Percentiles rank a stretch among this genome's conserved stretches.
Evolutionary conservation across 108 stramenopile species (phyloP).

Genomic region (Nitzschia palea): DNA sequence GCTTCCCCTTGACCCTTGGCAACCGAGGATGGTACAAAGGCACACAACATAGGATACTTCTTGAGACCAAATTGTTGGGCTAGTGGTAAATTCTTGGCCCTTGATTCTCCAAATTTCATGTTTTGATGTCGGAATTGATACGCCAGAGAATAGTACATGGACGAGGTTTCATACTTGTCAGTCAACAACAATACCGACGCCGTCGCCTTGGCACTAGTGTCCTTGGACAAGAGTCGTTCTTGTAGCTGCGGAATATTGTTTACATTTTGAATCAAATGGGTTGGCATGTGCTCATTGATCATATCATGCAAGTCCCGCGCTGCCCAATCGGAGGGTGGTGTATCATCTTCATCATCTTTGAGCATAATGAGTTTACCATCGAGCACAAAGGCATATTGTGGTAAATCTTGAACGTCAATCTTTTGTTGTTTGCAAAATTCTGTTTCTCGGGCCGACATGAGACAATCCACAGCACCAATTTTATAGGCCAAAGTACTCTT

Average conservation of each 20-base stretch:
- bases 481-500: conserved; percentile 59
- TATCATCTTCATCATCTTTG: conserved; percentile 10
- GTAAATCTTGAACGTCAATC: conserved; percentile 39
- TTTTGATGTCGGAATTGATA: conserved; percentile 57
- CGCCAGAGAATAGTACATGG: conserved; percentile 63
- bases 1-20: conserved; percentile 2
- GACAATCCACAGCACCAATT: conserved; percentile 81
- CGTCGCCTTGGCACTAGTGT: neutral
- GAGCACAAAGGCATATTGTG: conserved; percentile 62
- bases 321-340: neutral
- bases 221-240: conserved; percentile 41
- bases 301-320: conserved; percentile 66
- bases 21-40: conserved; percentile 38
- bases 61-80: conserved; percentile 66
- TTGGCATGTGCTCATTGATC: conserved; percentile 51
- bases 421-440: conserved; percentile 57
- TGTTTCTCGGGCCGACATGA: conserved; percentile 28
- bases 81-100: conserved; percentile 68
- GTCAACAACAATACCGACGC: conserved; percentile 62
- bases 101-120: conserved; percentile 69
- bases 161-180: conserved; percentile 82
- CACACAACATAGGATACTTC: conserved; percentile 64
- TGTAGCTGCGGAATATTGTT: conserved; percentile 54
- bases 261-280: conserved; percentile 60
- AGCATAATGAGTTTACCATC: conserved; percentile 51